These are phyloP conservation scores for Lachancea mirantina DNA, from an alignment of 805 yeast species.

Conservation along the genomic window DNA sequence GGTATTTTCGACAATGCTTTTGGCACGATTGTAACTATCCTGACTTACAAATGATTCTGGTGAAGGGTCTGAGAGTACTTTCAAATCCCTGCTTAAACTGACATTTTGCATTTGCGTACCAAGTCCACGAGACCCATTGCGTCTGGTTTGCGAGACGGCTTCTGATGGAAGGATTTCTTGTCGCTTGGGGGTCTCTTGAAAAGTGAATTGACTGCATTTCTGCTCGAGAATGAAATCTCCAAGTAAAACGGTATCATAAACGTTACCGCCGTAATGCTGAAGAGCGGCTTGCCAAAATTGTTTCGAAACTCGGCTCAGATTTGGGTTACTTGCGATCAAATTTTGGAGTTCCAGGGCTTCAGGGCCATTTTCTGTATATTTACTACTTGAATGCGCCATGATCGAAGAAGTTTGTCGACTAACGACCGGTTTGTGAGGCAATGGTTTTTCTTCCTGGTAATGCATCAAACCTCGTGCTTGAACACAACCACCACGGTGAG, in stretches of 20 bases:
- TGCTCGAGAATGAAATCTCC: constrained; percentile 32
- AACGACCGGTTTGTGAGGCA: too few species aligned
- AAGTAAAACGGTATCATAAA: constrained; percentile 32
- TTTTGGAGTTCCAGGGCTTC: constrained; percentile 33
- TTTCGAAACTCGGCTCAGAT: constrained; percentile 33
- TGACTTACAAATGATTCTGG: constrained; percentile 2
- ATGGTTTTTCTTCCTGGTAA: constrained; percentile 2
- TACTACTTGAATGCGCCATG: constrained; percentile 7
- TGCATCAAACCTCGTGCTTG: constrained; percentile 26
- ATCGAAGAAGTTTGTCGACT: too few species aligned
- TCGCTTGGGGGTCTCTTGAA: constrained; percentile 7
- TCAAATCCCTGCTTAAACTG: too few species aligned
- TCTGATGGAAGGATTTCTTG: too few species aligned
- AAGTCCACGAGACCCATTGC: too few species aligned
- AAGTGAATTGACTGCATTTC: constrained; percentile 26
- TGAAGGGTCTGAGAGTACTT: too few species aligned
- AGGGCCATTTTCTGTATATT: constrained; percentile 15
- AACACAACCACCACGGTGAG: constrained; percentile 29
- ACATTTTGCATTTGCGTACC: too few species aligned
- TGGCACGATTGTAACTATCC: constrained; percentile 11
- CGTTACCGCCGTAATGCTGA: constrained; percentile 40
- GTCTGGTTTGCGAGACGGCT: too few species aligned
- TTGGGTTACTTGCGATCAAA: constrained; percentile 30
- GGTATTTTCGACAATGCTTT: constrained; percentile 14
- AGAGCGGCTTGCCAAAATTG: constrained; percentile 36